A percentile compares a stretch with the other conserved stretches of the same genome.
Evolutionary conservation across 2,329 filamentous ascomycete genomes (phyloP).

Genomic region (Simplicillium sp.): DNA sequence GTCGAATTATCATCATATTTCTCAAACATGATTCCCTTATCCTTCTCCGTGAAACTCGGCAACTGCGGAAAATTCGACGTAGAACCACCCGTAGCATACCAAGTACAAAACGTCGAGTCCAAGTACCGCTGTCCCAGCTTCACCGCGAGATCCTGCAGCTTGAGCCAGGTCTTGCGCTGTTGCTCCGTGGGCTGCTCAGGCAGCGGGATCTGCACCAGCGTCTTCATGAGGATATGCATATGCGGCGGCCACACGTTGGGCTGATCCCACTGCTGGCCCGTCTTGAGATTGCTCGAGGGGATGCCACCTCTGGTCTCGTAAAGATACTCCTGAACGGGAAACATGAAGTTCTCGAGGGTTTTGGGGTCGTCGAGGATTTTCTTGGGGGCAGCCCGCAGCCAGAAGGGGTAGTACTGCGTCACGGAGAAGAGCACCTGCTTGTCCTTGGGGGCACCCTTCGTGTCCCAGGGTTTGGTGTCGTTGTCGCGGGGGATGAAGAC

Average conservation of each 20-base stretch:
- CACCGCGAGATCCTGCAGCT: constrained; percentile 44
- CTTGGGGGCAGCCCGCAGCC: constrained; percentile 53
- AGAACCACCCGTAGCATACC: constrained; percentile 56
- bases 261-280: constrained; percentile 61
- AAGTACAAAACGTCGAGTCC: constrained; percentile 60
- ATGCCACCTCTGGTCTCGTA: constrained; percentile 45
- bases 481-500: constrained; percentile 41
- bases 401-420: constrained; percentile 59
- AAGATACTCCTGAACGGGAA: constrained; percentile 43
- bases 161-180: constrained; percentile 31
- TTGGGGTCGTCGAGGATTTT: constrained; percentile 48
- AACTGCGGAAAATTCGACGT: constrained; percentile 43
- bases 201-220: constrained; percentile 48
- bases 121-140: constrained; percentile 55
- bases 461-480: constrained; percentile 22
- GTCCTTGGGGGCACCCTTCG: constrained; percentile 37
- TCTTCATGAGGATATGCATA: constrained; percentile 54
- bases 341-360: constrained; percentile 44
- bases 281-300: constrained; percentile 50
- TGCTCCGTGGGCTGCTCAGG: constrained; percentile 44
- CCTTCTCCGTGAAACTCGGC: constrained; percentile 28
- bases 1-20: constrained; percentile 55
- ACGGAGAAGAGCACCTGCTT: constrained; percentile 48
- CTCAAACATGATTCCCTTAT: constrained; percentile 57
- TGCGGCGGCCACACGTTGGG: constrained; percentile 63